A percentile compares a stretch with the other conserved stretches of the same genome.
Conservation (phyloP, 306 rosid species). For the Castanospermum australe region DNA sequence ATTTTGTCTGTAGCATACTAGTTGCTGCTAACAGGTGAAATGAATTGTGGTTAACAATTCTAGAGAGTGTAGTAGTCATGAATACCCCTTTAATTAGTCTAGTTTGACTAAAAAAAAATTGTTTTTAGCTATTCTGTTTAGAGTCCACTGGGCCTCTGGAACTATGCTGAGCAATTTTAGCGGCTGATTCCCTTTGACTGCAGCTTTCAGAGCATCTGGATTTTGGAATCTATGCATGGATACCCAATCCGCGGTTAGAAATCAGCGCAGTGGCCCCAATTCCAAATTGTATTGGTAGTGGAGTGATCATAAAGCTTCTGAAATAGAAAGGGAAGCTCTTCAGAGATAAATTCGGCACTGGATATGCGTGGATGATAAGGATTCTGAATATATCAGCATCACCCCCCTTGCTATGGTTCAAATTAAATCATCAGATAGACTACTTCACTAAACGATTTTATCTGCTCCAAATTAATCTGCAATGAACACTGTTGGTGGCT, state of each 20-base stretch:
- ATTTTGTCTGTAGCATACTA: too few species aligned
- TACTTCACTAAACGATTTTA: background rate
- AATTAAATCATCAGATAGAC: background rate
- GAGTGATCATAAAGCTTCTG: slow-evolving; percentile 41
- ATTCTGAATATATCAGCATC: slow-evolving; percentile 42
- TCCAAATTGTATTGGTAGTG: slow-evolving; percentile 37
- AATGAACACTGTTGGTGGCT: background rate
- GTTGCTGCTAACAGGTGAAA: too few species aligned
- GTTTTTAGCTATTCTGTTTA: too few species aligned
- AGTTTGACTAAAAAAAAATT: too few species aligned
- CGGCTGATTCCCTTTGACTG: slow-evolving; percentile 5
- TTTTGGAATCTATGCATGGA: slow-evolving; percentile 19
- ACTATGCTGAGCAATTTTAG: background rate
- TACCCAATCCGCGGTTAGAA: background rate
- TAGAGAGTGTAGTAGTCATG: too few species aligned
- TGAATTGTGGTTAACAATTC: too few species aligned
- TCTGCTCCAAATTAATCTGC: background rate
- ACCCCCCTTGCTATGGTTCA: slow-evolving; percentile 21
- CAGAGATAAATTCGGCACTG: slow-evolving; percentile 35
- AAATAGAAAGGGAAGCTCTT: slow-evolving; percentile 32
- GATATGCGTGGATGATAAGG: slow-evolving; percentile 59
- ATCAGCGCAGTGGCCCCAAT: slow-evolving; percentile 27
- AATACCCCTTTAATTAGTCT: too few species aligned
- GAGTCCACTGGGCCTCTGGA: background rate
- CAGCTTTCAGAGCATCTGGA: slow-evolving; percentile 16